Base-by-base conservation (phyloP, 1,284 basidiomycete species). In the Ceratobasidium sp. region DNA sequence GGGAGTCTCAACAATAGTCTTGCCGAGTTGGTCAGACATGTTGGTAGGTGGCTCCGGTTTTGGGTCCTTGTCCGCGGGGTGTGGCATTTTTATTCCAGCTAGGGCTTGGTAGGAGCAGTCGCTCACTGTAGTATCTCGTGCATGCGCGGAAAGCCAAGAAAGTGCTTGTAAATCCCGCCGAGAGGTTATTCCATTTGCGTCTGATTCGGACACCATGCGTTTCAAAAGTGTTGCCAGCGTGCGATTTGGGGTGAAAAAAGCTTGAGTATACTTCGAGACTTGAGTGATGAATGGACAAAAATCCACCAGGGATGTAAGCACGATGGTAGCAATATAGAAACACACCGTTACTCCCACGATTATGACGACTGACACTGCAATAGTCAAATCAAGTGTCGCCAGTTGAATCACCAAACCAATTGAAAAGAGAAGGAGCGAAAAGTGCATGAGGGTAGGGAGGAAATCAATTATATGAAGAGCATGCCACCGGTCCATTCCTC, bases 401-500 rank as follows among this genome's bases (percentile, higher is more conserved):
- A 56, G 38, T 29, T 43, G 68, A 3, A 29, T n/a, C 2, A 60
- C 58, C 8, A 71, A 32, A 10, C 56, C 70, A 29, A 45, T 13
- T n/a, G 53, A 60, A 56, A 71, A 69, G 20, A 71, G 57, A 15
- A 62, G 12, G 3, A 71, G 55, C 5, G 70, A 58, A 22, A 71
- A 15, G 20, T 56, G 57, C 1, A 69, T 40, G 20, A 60, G 8
- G 58, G n/a, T n/a, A n/a, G n/a, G n/a, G n/a, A n/a, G n/a, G n/a
- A n/a, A n/a, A n/a, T n/a, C n/a, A n/a, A n/a, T 43, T 13, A 57
- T 55, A 27, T 47, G 40, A 2, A 40, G 22, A 1, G 56, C 43
- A 38, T 45, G 25, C 67, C 67, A 69, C n/a, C 15, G 15, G 3
- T 69, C 55, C 3, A 56, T 25, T 5, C 67, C 67, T 34, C 25